phyloP scores from a whole-genome alignment of 73 alveolate genomes.

The Symbiodinium pilosum region DNA sequence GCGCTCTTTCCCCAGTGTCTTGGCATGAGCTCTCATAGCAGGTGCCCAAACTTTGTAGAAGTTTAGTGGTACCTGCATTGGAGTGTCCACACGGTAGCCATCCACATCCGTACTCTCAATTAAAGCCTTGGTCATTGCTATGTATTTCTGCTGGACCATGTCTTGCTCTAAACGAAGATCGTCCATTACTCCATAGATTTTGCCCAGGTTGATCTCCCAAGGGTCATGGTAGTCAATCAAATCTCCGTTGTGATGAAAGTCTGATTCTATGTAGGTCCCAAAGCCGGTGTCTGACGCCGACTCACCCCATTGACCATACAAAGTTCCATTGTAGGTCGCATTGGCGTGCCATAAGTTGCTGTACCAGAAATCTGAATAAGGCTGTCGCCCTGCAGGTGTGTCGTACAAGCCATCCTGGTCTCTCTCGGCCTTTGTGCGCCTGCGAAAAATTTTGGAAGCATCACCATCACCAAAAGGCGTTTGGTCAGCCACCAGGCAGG shows the following conservation, averaged over 20 bases:
- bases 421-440: slow-evolving; percentile 65
- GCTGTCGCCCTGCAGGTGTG: slow-evolving; percentile 92
- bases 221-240: slow-evolving; percentile 48
- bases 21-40: slow-evolving; percentile 84
- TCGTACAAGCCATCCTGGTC: slow-evolving; percentile 44
- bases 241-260: slow-evolving; percentile 90
- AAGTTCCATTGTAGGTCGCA: slow-evolving; percentile 57
- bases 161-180: slow-evolving; percentile 70
- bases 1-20: slow-evolving; percentile 60
- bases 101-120: slow-evolving; percentile 45
- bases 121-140: slow-evolving; percentile 79
- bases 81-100: slow-evolving; percentile 88
- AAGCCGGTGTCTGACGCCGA: slow-evolving; percentile 36
- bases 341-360: slow-evolving; percentile 64
- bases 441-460: slow-evolving; percentile 17
- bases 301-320: slow-evolving; percentile 87
- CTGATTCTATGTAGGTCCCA: slow-evolving; percentile 82
- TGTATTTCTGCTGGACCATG: slow-evolving; percentile 89
- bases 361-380: slow-evolving; percentile 84
- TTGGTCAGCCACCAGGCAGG: slow-evolving; percentile 33
- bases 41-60: slow-evolving; percentile 92
- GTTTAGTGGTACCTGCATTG: slow-evolving; percentile 90
- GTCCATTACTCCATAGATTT: slow-evolving; percentile 88
- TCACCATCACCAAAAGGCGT: slow-evolving; percentile 58
- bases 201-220: slow-evolving; percentile 87